A percentile compares a stretch with the other conserved stretches of the same genome.
Conservation (phyloP, 2,329 filamentous ascomycete genomes). For the Fusarium sp. region DNA sequence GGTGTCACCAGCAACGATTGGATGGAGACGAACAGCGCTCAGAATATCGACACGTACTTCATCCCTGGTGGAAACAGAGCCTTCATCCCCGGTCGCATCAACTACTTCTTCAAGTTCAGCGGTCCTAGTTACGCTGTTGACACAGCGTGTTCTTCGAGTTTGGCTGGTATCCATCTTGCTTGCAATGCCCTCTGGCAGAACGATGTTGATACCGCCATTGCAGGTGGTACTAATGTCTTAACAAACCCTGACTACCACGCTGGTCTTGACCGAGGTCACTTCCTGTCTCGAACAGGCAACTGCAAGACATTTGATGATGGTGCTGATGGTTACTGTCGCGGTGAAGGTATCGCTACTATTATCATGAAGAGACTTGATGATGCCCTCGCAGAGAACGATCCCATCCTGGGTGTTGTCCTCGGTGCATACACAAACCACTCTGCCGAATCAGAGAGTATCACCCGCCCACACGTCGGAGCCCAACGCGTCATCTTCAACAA, state of each 20-base stretch:
- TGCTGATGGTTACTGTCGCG: slow-evolving; percentile 69
- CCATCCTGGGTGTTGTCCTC: slow-evolving; percentile 70
- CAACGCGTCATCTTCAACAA: slow-evolving; percentile 71
- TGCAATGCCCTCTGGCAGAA: slow-evolving; percentile 76
- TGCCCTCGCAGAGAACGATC: slow-evolving; percentile 68
- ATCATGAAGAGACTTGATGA: slow-evolving; percentile 63
- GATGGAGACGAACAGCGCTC: slow-evolving; percentile 78
- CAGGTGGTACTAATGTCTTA: slow-evolving; percentile 77
- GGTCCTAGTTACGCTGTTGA: slow-evolving; percentile 79
- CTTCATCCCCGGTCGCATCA: slow-evolving; percentile 70
- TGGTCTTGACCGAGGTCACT: slow-evolving; percentile 72
- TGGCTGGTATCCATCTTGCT: slow-evolving; percentile 75
- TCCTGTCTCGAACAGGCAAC: slow-evolving; percentile 62
- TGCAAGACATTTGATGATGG: slow-evolving; percentile 65
- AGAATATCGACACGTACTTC: slow-evolving; percentile 70
- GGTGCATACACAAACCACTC: slow-evolving; percentile 77
- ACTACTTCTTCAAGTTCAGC: slow-evolving; percentile 81
- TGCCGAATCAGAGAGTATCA: slow-evolving; percentile 76
- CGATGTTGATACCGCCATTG: slow-evolving; percentile 83
- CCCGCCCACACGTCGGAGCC: slow-evolving; percentile 72
- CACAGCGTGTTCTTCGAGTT: slow-evolving; percentile 81
- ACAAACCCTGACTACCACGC: slow-evolving; percentile 74
- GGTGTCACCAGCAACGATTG: slow-evolving; percentile 83
- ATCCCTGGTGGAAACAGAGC: slow-evolving; percentile 59
- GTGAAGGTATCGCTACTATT: slow-evolving; percentile 60